Evolutionary conservation across 169 alveolate species (phyloP).

Genomic region (Pseudocohnilembus persalinus): DNA sequence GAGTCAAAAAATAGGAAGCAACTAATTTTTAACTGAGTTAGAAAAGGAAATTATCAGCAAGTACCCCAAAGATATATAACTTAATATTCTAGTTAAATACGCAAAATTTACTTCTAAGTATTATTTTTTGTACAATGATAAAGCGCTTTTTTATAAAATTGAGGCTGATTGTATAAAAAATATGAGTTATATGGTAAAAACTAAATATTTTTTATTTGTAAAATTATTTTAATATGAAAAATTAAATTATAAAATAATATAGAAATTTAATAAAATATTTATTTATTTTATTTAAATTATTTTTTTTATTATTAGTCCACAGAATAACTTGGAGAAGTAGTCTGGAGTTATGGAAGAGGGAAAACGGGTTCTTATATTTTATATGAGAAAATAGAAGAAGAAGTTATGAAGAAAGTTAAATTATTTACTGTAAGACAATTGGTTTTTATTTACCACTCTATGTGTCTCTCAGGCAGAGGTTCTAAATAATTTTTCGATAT

Average conservation of each 20-base stretch:
- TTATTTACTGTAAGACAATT: constrained; percentile 1
- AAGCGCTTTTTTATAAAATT: constrained; percentile 29
- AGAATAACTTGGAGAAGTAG: constrained; percentile 13
- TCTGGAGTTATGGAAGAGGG: constrained; percentile 30
- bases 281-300: too few relatives aligned
- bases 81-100: constrained; percentile 20
- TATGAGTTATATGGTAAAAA: constrained; percentile 4
- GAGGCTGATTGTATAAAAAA: constrained; percentile 27
- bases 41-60: constrained; percentile 18
- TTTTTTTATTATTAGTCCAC: not conserved
- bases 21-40: constrained; percentile 9
- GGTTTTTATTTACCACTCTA: constrained; percentile 10
- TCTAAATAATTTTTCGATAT: not conserved
- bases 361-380: constrained; percentile 34
- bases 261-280: too few relatives aligned
- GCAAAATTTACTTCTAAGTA: constrained; percentile 31
- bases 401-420: constrained; percentile 1
- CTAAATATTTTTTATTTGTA: too few relatives aligned
- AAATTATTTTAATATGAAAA: too few relatives aligned
- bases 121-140: constrained; percentile 40
- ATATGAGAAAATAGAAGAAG: constrained; percentile 17
- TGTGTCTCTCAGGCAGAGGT: constrained; percentile 1
- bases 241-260: too few relatives aligned
- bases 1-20: constrained; percentile 31
- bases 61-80: constrained; percentile 25